Evolutionary conservation across 805 yeast species (phyloP), one percentile per base, ranked within the genome.

Genomic region (Candida patagonica): DNA sequence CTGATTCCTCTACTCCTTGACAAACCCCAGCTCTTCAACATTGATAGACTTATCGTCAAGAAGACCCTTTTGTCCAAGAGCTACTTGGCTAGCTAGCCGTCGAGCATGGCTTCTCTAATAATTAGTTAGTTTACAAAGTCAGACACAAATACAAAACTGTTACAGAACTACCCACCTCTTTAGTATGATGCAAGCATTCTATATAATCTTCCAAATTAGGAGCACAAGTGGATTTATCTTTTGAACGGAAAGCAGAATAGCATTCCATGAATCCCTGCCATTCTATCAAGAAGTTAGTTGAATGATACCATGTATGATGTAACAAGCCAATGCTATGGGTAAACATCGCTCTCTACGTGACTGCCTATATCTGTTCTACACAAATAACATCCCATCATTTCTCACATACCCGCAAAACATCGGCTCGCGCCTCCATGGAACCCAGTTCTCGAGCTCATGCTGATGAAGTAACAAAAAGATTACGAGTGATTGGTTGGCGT

Each of bases 151-250:
- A 16, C 12, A 22, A 25, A 29, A 29, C 7, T 7, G 10, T 22
- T n/a, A 22, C 9, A 17, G 6, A 13, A 9, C 24, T 9, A 35
- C 42, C 43, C 37, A 51, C 61, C 54, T 67, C 76, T 53, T 69
- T 69, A 13, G 52, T 56, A 54, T 70, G 74, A 51, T 65, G 71
- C 34, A 71, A 60, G 49, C 76, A 71, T 55, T 71, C 76, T 36
- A 58, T 53, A 58, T 70, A 71, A 51, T 70, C 75, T 39, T 64
- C 71, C 15, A 66, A 63, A 35, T 56, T 50, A n/a, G 63, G 62
- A 26, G 54, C 53, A 56, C 76, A 70, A 42, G 63, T 57, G 13
- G 47, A 42, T 21, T 63, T 58, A 40, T 59, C 59, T 26, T 54
- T 50, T 6, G 69, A 64, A 23, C 51, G 51, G 30, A 59, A 60